Percentiles rank a stretch among this genome's conserved stretches.
Evolutionary conservation across 352 stramenopile species (phyloP).

Genomic region (Pythium myriotylum): DNA sequence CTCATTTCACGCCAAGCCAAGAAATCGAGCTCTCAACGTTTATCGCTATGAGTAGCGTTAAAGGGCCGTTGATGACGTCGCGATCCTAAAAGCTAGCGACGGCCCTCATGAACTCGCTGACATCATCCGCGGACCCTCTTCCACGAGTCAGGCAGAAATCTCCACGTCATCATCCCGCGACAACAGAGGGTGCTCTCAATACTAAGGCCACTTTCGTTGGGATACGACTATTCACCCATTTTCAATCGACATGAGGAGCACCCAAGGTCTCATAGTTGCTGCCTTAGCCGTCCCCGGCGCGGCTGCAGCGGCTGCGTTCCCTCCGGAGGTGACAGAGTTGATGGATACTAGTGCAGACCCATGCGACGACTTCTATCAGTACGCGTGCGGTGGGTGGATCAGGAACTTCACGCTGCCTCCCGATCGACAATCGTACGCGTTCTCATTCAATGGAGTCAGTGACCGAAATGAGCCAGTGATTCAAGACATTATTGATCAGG

Average conservation of each 20-base stretch:
- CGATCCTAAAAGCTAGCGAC: too few species aligned
- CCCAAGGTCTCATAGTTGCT: too few species aligned
- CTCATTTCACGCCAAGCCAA: constrained; percentile 24
- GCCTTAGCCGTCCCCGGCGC: too few species aligned
- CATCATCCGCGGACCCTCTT: too few species aligned
- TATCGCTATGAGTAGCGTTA: not conserved
- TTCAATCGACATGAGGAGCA: too few species aligned
- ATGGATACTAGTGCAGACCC: constrained; percentile 30
- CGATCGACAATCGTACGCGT: constrained; percentile 24
- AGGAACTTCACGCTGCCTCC: constrained; percentile 26
- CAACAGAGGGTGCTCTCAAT: too few species aligned
- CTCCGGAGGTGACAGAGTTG: constrained; percentile 14
- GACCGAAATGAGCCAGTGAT: constrained; percentile 31
- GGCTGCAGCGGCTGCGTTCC: constrained; percentile 10
- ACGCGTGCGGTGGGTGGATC: constrained; percentile 34
- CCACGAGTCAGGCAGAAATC: too few species aligned
- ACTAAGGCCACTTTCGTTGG: too few species aligned
- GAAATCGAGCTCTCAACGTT: not conserved
- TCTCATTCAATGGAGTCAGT: constrained; percentile 30
- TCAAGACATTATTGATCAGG: constrained; percentile 26
- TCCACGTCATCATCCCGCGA: too few species aligned
- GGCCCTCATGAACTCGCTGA: too few species aligned
- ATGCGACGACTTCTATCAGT: constrained; percentile 33
- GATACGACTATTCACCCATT: too few species aligned
- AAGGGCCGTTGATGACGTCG: too few species aligned